Base-by-base conservation (phyloP, 768 basidiomycete genomes). In the Tephrocybe sp. region DNA sequence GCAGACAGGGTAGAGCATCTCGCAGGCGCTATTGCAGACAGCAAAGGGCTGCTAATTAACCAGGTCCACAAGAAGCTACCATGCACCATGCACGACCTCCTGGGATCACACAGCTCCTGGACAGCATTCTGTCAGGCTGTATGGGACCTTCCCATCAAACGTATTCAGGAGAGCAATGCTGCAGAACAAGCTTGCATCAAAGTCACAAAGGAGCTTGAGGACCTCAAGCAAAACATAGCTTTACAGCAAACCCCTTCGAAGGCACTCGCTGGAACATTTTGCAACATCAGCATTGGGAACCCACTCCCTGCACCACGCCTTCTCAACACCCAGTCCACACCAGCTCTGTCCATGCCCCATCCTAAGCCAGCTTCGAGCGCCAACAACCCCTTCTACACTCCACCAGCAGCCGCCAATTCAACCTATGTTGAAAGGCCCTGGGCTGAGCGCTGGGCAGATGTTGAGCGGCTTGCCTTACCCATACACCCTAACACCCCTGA, bases 1-100 rank as follows among this genome's bases (percentile, higher is more conserved):
- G 65, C 63, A 2, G 46, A 62, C 53, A 57, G 57, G 21, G 28
- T 66, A 1, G 47, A 62, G 42, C 36, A 51, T 9, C 32, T 64
- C 1, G 51, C 57, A 0, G 38, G 42, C 3, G 56, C 51, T 0
- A 53, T 62, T 6, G 54, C 50, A 5, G 59, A 62, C 42, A 38
- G 14, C n/a, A 48, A 40, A 33, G 51, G 52, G 11, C 51, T 60
- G 1, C 55, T 64, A 4, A 48, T 65, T 14, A 36, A 48, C 15
- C 4, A 36, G 34, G 2, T 4, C 17, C 0, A 47, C 53, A 0
- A 49, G 18, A 32, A 51, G 2, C 46, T 61, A 45, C 63, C 61
- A 0, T 5, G 17, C 1, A 33, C 43, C 0, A n/a, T 61, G 2
- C 46, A 2, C 30, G 58, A 2, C 39, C 53, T 26, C 42, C 42